phyloP scores from a whole-genome alignment of 2,329 filamentous ascomycete genomes.

The Ophiostoma pallidulum region DNA sequence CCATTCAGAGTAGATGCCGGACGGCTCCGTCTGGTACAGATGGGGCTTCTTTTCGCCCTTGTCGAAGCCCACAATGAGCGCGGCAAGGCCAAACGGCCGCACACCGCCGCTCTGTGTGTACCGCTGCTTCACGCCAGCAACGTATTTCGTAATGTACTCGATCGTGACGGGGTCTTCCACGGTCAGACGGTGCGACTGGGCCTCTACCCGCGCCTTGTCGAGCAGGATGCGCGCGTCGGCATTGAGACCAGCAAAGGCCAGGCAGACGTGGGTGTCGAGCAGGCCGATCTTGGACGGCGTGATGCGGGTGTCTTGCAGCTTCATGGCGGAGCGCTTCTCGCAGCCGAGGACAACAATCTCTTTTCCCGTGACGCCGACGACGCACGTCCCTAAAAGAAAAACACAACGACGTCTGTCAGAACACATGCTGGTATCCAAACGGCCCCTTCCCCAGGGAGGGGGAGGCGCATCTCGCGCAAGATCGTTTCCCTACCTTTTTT shows the following conservation, averaged over 20 bases:
- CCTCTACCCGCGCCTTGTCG: slow-evolving; percentile 95
- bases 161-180: slow-evolving; percentile 96
- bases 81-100: slow-evolving; percentile 96
- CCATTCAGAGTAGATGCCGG: slow-evolving; percentile 98
- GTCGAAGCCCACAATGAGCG: slow-evolving; percentile 96
- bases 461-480: background rate
- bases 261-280: slow-evolving; percentile 83
- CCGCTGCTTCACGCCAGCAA: slow-evolving; percentile 94
- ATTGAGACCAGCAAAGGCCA: slow-evolving; percentile 94
- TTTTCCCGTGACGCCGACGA: slow-evolving; percentile 90
- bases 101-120: slow-evolving; percentile 99
- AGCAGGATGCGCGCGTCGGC: slow-evolving; percentile 96
- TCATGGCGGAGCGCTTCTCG: slow-evolving; percentile 98
- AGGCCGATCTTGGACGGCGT: slow-evolving; percentile 98
- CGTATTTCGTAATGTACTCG: slow-evolving; percentile 99
- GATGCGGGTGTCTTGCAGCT: slow-evolving; percentile 97
- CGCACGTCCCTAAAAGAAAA: slow-evolving; percentile 98
- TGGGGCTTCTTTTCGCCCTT: slow-evolving; percentile 79
- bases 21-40: slow-evolving; percentile 98
- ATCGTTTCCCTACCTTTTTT: slow-evolving; percentile 65
- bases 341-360: slow-evolving; percentile 95
- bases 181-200: slow-evolving; percentile 92
- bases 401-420: no score
- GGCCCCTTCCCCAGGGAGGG: no score
- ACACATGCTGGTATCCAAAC: no score